Evolutionary conservation across 306 rosid species (phyloP).

Genomic region (Crotalaria pallida): DNA sequence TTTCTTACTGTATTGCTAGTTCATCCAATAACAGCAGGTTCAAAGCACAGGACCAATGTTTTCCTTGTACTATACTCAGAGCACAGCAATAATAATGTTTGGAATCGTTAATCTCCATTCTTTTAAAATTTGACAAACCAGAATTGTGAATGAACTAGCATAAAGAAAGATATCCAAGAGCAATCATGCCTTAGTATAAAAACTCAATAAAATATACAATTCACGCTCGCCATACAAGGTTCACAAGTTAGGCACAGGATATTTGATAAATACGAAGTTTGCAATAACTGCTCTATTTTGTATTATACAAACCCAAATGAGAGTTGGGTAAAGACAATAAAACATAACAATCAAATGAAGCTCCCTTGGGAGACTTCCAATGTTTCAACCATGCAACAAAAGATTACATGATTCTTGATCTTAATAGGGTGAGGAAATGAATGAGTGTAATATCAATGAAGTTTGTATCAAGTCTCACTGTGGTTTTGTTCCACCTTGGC

Average conservation of each 20-base stretch:
- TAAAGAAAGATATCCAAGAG: neutral
- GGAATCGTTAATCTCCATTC: too few species aligned
- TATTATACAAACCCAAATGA: conserved; percentile 31
- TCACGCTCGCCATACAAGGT: conserved; percentile 8
- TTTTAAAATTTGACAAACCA: neutral
- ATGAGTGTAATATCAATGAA: conserved; percentile 29
- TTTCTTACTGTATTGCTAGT: too few species aligned
- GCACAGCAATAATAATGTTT: too few species aligned
- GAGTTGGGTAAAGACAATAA: conserved; percentile 11
- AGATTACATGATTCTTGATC: conserved; percentile 33
- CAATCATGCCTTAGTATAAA: neutral
- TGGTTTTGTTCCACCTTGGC: conserved; percentile 92
- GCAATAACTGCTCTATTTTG: conserved; percentile 31
- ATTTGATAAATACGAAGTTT: conserved; percentile 32
- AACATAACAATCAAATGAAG: conserved; percentile 32
- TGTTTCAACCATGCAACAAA: conserved; percentile 23
- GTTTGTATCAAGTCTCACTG: conserved; percentile 28
- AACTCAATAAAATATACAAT: conserved; percentile 21
- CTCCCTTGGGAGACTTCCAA: conserved; percentile 20
- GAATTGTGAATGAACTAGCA: neutral
- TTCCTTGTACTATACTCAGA: too few species aligned
- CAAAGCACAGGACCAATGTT: too few species aligned
- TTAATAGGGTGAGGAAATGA: conserved; percentile 26
- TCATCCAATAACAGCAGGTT: too few species aligned
- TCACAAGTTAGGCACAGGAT: neutral